Evolutionary conservation across 176 grass and related monocot species (phyloP), one percentile per base, ranked within the genome.

Genomic region (Carex kokanica): DNA sequence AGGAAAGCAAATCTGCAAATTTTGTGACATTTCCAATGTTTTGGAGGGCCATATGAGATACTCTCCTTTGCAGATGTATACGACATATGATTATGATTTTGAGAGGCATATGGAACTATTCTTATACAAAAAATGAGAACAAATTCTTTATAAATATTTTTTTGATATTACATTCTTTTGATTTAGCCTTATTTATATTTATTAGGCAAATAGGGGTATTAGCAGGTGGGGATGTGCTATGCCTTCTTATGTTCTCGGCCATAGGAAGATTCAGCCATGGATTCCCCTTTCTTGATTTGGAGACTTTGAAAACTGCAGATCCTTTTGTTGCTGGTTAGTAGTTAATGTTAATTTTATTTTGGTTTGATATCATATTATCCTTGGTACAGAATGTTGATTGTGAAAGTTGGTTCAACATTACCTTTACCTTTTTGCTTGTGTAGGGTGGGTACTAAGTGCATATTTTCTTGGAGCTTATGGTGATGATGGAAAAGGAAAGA

Each of bases 251-350:
- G 0, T 99, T 99, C 88, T 95, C 93, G 0, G 89, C 91, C 13
- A 81, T 99, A 15, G 96, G 96, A 59, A 93, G 93, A 86, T 90
- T 99, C 64, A 99, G 89, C 89, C 96, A 99, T 85, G 96, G 96
- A 1, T 66, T 95, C 6, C 88, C 93, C 1, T 87, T 87, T 71
- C 6, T 95, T 60, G 91, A 95, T 63, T 51, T 85, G 0, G 96
- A 95, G 64, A 99, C 96, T 36, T 86, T 95, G 41, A 91, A 85
- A 79, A 92, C 91, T 20, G 91, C 93, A 3, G 96, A 99, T 67
- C 93, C 93, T 45, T 99, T 99, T 68, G 71, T 99, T 84, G 93
- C 93, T 52, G 93, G 95, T 98, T 32, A 85, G 89, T 31, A 10
- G 74, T 20, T 36, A 80, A 40, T 38, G 1, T 29, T 29, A 15